Base-by-base conservation (phyloP, 768 basidiomycete species). In the Calocera viscosa region DNA sequence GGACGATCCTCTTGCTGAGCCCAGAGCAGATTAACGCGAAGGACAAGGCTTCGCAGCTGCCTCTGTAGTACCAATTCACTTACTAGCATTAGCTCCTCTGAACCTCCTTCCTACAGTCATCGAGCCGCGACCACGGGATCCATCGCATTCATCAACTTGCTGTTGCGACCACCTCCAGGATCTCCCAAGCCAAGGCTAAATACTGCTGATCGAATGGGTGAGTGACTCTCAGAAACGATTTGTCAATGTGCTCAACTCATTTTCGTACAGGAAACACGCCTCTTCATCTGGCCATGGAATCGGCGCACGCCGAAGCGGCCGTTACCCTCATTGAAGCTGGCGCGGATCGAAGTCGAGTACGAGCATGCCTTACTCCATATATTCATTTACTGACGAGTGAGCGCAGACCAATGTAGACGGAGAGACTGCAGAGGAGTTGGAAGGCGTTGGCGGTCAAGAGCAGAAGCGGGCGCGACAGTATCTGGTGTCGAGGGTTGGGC, bases 51-150 rank as follows among this genome's bases (percentile, higher is more conserved):
- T 93, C 89, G 74, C 96, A 99, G 78, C 80, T 86, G 49, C 92
- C 96, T 66, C 81, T 99, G 87, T 93, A 72, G n/a, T n/a, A n/a
- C n/a, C n/a, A n/a, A n/a, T n/a, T n/a, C n/a, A n/a, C n/a, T n/a
- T n/a, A n/a, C n/a, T n/a, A n/a, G n/a, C n/a, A n/a, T n/a, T n/a
- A n/a, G n/a, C n/a, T n/a, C n/a, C n/a, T n/a, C n/a, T n/a, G n/a
- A n/a, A n/a, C n/a, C n/a, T n/a, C n/a, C n/a, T n/a, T 28, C n/a
- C 70, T 66, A 41, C 70, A 94, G 91, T 64, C 96, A 99, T 77
- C 89, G 96, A 68, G 96, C 96, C 60, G 92, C 94, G 12, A 94
- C 96, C 7, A 97, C 91, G 16, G 96, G 96, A 34, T 92, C 93
- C 26, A 85, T 86, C 11, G 91, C 91, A 7, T 95, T 98, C 75